Percentiles rank a stretch among this genome's conserved stretches.
phyloP scores from a whole-genome alignment of 306 rosid species.

The Medicago ruthenica region DNA sequence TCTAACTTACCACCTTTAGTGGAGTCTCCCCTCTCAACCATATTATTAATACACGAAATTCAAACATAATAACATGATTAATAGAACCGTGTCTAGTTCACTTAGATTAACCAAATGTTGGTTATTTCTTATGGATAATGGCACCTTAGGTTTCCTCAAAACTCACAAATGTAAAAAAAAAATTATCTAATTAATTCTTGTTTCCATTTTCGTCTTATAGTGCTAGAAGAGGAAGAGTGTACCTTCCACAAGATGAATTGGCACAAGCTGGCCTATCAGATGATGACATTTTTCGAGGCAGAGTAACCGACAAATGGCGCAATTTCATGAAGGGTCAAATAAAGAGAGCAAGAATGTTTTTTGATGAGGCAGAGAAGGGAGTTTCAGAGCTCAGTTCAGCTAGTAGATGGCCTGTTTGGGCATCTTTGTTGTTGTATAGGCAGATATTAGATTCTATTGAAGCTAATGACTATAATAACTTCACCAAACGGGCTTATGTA shows the following conservation, averaged over 20 bases:
- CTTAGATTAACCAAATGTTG: no score
- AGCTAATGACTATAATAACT: constrained; percentile 92
- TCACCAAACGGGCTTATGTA: constrained; percentile 86
- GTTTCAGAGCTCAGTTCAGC: constrained; percentile 77
- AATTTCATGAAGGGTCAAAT: constrained; percentile 91
- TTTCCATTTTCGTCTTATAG: constrained; percentile 41
- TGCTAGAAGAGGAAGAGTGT: constrained; percentile 95
- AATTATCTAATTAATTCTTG: background rate
- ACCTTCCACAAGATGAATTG: constrained; percentile 93
- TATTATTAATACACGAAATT: no score
- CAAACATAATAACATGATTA: no score
- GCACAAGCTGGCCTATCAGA: constrained; percentile 85
- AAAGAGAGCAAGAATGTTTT: constrained; percentile 86
- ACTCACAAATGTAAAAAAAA: no score
- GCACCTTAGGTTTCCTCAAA: no score
- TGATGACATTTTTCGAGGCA: constrained; percentile 71
- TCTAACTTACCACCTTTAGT: no score
- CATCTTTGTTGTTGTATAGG: constrained; percentile 76
- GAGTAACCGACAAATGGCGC: constrained; percentile 86
- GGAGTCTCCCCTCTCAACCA: no score
- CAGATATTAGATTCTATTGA: constrained; percentile 92
- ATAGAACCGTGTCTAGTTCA: no score
- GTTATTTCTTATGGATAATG: no score
- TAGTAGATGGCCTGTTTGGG: constrained; percentile 96
- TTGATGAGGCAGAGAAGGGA: constrained; percentile 93